Percentiles rank a stretch among this genome's conserved stretches.
Evolutionary conservation across 1,284 basidiomycete genomes (phyloP).

Genomic region (Moniliophthora roreri): DNA sequence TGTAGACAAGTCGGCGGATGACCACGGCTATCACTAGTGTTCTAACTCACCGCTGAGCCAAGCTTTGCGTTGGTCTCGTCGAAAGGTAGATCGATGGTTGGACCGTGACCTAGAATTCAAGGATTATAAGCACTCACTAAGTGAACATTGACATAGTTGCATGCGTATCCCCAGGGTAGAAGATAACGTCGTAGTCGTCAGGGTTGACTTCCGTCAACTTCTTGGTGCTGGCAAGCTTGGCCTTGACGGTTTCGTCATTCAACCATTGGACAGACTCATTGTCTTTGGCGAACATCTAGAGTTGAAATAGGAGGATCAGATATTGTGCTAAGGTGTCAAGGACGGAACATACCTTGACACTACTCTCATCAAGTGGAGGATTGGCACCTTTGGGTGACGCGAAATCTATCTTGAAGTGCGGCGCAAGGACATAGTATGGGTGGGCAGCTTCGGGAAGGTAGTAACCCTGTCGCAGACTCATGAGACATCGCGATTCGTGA

Average conservation of each 20-base stretch:
- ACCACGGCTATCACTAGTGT: neutral
- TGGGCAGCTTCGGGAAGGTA: constrained; percentile 79
- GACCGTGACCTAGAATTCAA: constrained; percentile 79
- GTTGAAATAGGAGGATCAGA: neutral
- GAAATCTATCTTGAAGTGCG: constrained; percentile 64
- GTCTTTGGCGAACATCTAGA: constrained; percentile 58
- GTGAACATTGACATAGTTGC: no score
- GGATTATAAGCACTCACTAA: no score
- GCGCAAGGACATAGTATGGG: constrained; percentile 71
- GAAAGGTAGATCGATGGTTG: constrained; percentile 64
- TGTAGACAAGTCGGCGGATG: constrained; percentile 19
- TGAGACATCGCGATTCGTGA: constrained; percentile 2
- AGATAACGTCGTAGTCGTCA: constrained; percentile 70
- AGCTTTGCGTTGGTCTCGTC: constrained; percentile 61
- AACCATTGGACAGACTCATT: constrained; percentile 65
- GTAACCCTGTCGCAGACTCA: constrained; percentile 49
- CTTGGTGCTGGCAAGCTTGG: constrained; percentile 61
- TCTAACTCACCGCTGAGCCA: constrained; percentile 48
- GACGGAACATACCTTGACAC: constrained; percentile 43
- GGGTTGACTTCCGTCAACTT: constrained; percentile 59
- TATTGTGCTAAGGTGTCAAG: neutral
- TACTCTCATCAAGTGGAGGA: constrained; percentile 68
- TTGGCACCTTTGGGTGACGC: constrained; percentile 72
- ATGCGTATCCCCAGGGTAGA: constrained; percentile 80
- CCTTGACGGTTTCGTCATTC: constrained; percentile 53